Evolutionary conservation across 108 stramenopile genomes (phyloP).

Genomic region (Nitzschia sp.): DNA sequence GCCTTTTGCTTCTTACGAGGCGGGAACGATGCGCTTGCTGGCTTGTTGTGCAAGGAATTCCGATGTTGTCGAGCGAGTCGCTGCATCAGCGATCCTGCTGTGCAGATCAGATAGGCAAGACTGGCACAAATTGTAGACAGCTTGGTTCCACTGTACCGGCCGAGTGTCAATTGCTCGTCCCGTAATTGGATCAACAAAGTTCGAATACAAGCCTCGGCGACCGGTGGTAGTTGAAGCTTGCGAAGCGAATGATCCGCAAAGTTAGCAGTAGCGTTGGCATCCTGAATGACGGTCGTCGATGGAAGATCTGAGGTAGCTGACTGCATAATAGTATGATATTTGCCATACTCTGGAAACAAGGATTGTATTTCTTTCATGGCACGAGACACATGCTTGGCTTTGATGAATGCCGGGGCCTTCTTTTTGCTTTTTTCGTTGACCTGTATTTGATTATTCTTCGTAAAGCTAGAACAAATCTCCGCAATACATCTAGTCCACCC

Average conservation of each 20-base stretch:
- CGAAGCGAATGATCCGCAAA: conserved; percentile 50
- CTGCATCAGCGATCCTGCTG: conserved; percentile 53
- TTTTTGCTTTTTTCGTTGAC: neutral
- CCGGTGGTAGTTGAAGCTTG: conserved; percentile 52
- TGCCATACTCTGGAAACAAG: conserved; percentile 47
- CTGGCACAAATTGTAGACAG: conserved; percentile 44
- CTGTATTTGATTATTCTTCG: neutral
- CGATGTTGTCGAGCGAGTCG: conserved; percentile 45
- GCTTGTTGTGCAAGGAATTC: conserved; percentile 1
- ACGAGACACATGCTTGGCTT: conserved; percentile 51
- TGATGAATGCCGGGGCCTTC: conserved; percentile 23
- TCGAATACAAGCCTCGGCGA: conserved; percentile 50
- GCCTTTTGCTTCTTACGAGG: neutral
- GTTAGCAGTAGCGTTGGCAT: conserved; percentile 16
- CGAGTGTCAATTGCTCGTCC: conserved; percentile 31
- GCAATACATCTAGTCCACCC: conserved; percentile 36
- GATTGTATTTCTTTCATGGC: conserved; percentile 57
- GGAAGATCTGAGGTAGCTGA: no score
- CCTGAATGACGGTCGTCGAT: neutral
- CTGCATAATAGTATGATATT: no score
- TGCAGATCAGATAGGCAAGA: conserved; percentile 45
- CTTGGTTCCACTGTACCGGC: conserved; percentile 29
- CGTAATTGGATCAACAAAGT: conserved; percentile 34
- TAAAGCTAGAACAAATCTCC: conserved; percentile 49
- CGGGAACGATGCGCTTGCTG: neutral